These are phyloP conservation scores for Termitomyces sp. DNA, from an alignment of 768 basidiomycete genomes.

Conservation along the genomic window DNA sequence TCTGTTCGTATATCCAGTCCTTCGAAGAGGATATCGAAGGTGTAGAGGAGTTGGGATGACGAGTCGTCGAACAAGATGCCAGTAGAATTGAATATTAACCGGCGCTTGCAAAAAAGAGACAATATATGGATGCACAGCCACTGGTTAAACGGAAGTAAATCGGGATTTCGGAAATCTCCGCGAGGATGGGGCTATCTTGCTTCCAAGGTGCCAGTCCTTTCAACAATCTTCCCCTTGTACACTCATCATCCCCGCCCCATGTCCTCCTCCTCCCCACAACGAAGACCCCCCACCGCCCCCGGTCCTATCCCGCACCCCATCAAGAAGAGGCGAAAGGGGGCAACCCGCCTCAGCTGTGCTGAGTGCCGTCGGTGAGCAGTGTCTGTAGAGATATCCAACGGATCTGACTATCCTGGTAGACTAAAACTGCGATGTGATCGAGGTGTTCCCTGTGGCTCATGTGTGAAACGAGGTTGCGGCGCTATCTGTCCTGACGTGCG, in stretches of 20 bases:
- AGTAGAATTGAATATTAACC: neutral
- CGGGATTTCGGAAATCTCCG: conserved; percentile 16
- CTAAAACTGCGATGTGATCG: conserved; percentile 75
- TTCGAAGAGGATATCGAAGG: neutral
- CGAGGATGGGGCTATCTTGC: conserved; percentile 12
- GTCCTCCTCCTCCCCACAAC: conserved; percentile 30
- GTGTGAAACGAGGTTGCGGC: conserved; percentile 75
- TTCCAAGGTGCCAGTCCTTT: neutral
- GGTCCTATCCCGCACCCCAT: conserved; percentile 25
- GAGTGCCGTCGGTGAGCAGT: conserved; percentile 67
- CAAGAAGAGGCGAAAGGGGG: conserved; percentile 67
- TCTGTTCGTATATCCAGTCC: neutral
- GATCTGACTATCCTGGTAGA: conserved; percentile 26
- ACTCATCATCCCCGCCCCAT: conserved; percentile 25
- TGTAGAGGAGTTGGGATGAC: neutral
- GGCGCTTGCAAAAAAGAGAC: neutral
- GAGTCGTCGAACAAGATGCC: neutral
- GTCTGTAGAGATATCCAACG: neutral
- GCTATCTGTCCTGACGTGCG: conserved; percentile 80
- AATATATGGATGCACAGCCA: conserved; percentile 11
- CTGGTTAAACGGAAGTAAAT: conserved; percentile 16
- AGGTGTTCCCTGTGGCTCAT: conserved; percentile 72
- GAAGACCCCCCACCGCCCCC: conserved; percentile 22
- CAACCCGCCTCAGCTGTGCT: conserved; percentile 74
- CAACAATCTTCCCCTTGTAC: conserved; percentile 16